Base-by-base conservation (phyloP, 495 filamentous ascomycete species). In the Xylaria cubensis region DNA sequence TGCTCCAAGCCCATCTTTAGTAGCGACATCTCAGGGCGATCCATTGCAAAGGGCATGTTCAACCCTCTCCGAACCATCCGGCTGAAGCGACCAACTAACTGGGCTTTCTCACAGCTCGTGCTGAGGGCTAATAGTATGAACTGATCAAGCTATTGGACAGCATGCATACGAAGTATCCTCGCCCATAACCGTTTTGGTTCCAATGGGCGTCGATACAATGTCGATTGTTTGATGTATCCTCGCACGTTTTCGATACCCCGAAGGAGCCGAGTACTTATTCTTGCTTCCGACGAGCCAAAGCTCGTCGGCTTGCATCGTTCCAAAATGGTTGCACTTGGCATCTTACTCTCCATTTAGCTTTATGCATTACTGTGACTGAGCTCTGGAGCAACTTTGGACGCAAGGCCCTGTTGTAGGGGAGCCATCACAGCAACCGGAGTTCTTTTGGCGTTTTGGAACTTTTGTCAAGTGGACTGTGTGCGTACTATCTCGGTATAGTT, bases 21-120 rank as follows among this genome's bases (percentile, higher is more conserved):
- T 89, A 29, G 82, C 90, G 64, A 85, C 86, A 70, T 88, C 90
- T 69, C 85, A 87, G 76, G 87, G 89, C 42, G 90, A 94, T 85
- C 88, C 91, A 51, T 81, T 94, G 79, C 90, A 90, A 76, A 88
- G 90, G 85, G 92, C 93, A 88, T 85, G 90, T 88, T 81, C 73
- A 75, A 81, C 74, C 73, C 80, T 84, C 71, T 82, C 78, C 70
- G 82, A 80, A 84, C 79, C 80, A 41, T 62, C 69, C 64, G 59
- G 72, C 75, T 72, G 73, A 67, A 74, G 58, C 71, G 61, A 78
- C 77, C 78, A 84, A 84, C 77, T 79, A 84, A 84, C 76, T 63
- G 64, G 73, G 58, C 68, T 74, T 72, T 66, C 69, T 67, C 55
- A 77, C 65, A 81, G 83, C 80, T 85, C 72, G 77, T 86, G 32